Percentiles rank a stretch among this genome's conserved stretches.
Evolutionary conservation across 148 eudicot species (phyloP).

Genomic region (Spergularia marina): DNA sequence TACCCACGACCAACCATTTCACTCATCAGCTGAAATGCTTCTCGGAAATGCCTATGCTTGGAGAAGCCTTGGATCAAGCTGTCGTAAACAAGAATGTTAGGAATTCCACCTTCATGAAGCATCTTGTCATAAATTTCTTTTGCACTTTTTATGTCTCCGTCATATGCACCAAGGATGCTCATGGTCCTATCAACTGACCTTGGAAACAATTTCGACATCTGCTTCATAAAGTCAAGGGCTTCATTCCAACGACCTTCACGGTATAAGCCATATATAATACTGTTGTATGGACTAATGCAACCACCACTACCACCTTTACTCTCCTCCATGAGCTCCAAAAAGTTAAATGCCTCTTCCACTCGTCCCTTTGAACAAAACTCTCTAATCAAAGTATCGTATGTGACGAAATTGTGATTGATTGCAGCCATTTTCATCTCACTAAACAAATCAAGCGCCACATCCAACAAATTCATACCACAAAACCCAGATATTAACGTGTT

Average conservation of each 20-base stretch:
- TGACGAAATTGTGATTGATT: slow-evolving; percentile 47
- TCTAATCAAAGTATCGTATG: slow-evolving; percentile 56
- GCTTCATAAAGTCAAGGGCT: slow-evolving; percentile 53
- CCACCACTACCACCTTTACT: slow-evolving; percentile 43
- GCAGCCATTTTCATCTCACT: slow-evolving; percentile 76
- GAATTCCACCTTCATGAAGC: slow-evolving; percentile 57
- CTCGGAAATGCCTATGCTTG: slow-evolving; percentile 35
- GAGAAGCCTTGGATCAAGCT: slow-evolving; percentile 53
- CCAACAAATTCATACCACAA: slow-evolving; percentile 55
- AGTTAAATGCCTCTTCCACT: slow-evolving; percentile 50
- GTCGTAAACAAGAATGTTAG: slow-evolving; percentile 67
- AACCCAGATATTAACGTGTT: slow-evolving; percentile 64
- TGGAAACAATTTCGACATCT: slow-evolving; percentile 69
- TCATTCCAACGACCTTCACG: slow-evolving; percentile 42
- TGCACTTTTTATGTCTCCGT: slow-evolving; percentile 44
- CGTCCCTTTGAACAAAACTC: slow-evolving; percentile 67
- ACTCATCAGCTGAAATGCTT: slow-evolving; percentile 68
- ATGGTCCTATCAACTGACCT: slow-evolving; percentile 64
- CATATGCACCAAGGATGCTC: slow-evolving; percentile 47
- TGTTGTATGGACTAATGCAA: slow-evolving; percentile 68
- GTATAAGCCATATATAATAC: slow-evolving; percentile 66
- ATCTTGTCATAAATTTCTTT: slow-evolving; percentile 54
- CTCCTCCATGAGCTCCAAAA: slow-evolving; percentile 76
- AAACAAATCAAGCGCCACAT: slow-evolving; percentile 73
- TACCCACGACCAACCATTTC: slow-evolving; percentile 55